Percentiles rank a stretch among this genome's conserved stretches.
phyloP scores from a whole-genome alignment of 768 basidiomycete genomes.

The Pulveroboletus sp. region DNA sequence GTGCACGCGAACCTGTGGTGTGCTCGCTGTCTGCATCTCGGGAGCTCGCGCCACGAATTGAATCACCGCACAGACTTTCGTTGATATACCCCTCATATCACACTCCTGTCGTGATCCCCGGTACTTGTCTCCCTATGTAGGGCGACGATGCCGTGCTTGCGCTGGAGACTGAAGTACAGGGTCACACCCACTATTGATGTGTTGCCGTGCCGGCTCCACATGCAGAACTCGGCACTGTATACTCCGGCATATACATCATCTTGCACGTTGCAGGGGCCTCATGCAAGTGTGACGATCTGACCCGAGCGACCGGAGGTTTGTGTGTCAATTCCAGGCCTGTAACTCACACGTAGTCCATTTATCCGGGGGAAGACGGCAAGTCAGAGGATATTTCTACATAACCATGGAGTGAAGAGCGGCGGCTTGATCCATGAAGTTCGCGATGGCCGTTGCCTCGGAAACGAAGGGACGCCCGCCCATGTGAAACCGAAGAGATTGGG shows the following conservation, averaged over 20 bases:
- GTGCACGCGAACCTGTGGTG: neutral
- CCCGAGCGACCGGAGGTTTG: neutral
- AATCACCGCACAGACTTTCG: too few relatives aligned
- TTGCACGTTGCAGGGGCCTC: slow-evolving; percentile 6
- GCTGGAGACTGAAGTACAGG: neutral
- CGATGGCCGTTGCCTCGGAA: neutral
- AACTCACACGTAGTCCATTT: neutral
- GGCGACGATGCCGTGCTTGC: neutral
- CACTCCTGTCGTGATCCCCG: neutral
- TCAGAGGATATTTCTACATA: neutral
- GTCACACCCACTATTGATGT: neutral
- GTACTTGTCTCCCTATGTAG: neutral
- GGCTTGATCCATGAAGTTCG: neutral
- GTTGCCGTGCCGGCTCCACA: neutral
- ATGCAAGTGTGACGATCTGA: neutral
- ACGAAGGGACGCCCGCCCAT: neutral
- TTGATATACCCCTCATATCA: neutral
- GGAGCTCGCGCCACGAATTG: neutral
- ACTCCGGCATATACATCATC: neutral
- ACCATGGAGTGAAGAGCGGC: neutral
- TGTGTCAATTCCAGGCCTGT: neutral
- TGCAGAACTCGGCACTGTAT: neutral
- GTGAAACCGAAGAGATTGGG: neutral
- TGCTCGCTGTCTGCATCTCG: neutral
- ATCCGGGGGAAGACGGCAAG: neutral